Evolutionary conservation across 1,284 basidiomycete genomes (phyloP).

Genomic region (Boletus hoseneyae): DNA sequence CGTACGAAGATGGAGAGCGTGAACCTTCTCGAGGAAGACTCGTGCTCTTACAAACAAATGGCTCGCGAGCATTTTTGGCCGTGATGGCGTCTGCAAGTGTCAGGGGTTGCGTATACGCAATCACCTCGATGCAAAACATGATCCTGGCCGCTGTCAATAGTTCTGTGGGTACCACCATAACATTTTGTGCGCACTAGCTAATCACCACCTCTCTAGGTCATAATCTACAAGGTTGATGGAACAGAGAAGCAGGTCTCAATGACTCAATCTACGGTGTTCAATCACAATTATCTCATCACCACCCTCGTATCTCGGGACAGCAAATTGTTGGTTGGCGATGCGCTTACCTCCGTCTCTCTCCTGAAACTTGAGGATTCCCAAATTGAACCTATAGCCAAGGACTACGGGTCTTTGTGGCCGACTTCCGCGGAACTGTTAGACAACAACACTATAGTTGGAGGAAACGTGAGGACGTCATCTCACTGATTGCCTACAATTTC

Average conservation of each 20-base stretch:
- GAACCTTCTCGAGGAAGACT: constrained; percentile 62
- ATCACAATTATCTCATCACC: constrained; percentile 79
- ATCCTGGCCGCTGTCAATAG: constrained; percentile 74
- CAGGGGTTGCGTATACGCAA: constrained; percentile 60
- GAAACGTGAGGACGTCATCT: constrained; percentile 58
- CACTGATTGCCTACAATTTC: neutral
- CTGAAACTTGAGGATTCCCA: constrained; percentile 50
- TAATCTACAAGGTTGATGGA: constrained; percentile 43
- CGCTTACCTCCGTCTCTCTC: constrained; percentile 77
- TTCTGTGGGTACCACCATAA: constrained; percentile 48
- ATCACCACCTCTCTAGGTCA: constrained; percentile 36
- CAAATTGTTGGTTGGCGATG: constrained; percentile 69
- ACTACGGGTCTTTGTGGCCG: constrained; percentile 77
- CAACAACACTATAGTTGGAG: constrained; percentile 61
- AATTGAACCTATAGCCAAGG: constrained; percentile 65
- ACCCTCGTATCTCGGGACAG: constrained; percentile 52
- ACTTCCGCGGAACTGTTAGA: constrained; percentile 55
- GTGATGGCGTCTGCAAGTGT: constrained; percentile 38
- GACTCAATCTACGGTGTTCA: constrained; percentile 56
- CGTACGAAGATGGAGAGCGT: constrained; percentile 45
- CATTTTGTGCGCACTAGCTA: neutral
- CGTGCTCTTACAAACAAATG: constrained; percentile 37
- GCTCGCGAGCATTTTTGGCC: constrained; percentile 26
- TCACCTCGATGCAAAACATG: constrained; percentile 45
- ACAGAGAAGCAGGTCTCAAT: constrained; percentile 35